phyloP scores from a whole-genome alignment of 2,329 filamentous ascomycete species.

The Westerdykella sp. region DNA sequence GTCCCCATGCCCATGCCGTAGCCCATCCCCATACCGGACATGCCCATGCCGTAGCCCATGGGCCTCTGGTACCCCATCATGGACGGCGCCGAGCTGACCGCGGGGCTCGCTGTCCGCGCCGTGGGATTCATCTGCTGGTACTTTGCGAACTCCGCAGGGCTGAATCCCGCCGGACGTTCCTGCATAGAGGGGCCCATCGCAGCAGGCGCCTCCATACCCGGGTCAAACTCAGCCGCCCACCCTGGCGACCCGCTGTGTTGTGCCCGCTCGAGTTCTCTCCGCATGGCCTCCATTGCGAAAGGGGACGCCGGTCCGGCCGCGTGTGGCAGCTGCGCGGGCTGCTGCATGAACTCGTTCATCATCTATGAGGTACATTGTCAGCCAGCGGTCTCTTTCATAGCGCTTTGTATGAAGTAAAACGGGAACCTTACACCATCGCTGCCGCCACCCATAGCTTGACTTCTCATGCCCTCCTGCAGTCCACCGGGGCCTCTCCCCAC shows the following conservation, averaged over 20 bases:
- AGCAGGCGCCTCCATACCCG: constrained; percentile 52
- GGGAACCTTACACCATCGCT: constrained; percentile 52
- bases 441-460: constrained; percentile 58
- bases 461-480: constrained; percentile 71
- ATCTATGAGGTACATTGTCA: constrained; percentile 52
- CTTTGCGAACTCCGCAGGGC: constrained; percentile 75
- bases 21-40: constrained; percentile 50
- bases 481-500: constrained; percentile 67
- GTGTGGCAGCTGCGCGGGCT: constrained; percentile 57
- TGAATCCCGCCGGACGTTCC: constrained; percentile 54
- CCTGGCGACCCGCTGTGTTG: constrained; percentile 50
- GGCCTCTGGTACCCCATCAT: constrained; percentile 54
- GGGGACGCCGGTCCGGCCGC: constrained; percentile 49
- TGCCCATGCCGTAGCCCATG: constrained; percentile 27
- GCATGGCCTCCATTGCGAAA: constrained; percentile 62
- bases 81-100: constrained; percentile 36
- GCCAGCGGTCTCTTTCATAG: constrained; percentile 7
- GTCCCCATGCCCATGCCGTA: constrained; percentile 56
- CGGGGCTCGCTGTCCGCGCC: constrained; percentile 56
- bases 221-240: constrained; percentile 61
- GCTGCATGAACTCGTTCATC: constrained; percentile 89
- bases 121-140: constrained; percentile 63
- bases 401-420: neutral
- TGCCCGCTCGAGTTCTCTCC: constrained; percentile 54
- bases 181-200: constrained; percentile 68